Conservation (phyloP, 1,139 yeast species). For the Cylindricascospora bacillispora region DNA sequence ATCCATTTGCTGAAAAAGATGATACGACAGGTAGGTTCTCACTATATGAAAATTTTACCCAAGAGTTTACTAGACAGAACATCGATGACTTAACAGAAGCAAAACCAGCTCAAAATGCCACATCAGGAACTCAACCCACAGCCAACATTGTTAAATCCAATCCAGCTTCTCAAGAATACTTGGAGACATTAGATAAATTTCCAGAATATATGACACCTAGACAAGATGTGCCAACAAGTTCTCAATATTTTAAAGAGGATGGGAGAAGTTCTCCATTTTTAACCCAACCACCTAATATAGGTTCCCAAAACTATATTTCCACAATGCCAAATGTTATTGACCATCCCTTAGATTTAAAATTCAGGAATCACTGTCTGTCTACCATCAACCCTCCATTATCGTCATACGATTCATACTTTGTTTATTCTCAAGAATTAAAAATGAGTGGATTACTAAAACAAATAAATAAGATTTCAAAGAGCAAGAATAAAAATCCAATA, state of each 20-base stretch:
- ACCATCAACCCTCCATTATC: conserved; percentile 23
- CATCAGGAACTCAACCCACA: conserved; percentile 3
- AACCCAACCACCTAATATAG: conserved; percentile 14
- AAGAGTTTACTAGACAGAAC: conserved; percentile 25
- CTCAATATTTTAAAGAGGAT: conserved; percentile 3
- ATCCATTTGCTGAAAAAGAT: conserved; percentile 15
- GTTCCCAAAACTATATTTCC: conserved; percentile 3
- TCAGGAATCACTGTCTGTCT: conserved; percentile 11
- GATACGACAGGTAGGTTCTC: conserved; percentile 22
- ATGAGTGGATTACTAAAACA: conserved; percentile 29
- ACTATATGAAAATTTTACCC: conserved; percentile 28
- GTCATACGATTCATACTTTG: conserved; percentile 24
- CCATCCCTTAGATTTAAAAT: conserved; percentile 14
- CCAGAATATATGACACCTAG: conserved; percentile 22
- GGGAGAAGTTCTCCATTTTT: conserved; percentile 18
- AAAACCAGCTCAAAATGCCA: conserved; percentile 8
- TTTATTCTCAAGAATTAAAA: conserved; percentile 23
- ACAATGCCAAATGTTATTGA: conserved; percentile 6
- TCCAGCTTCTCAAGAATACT: not conserved
- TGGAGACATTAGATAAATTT: conserved; percentile 3
- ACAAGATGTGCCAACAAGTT: conserved; percentile 12
- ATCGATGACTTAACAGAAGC: conserved; percentile 29
- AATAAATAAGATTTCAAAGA: conserved; percentile 26
- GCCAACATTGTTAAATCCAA: not conserved
- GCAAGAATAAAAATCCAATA: conserved; percentile 28